phyloP scores from a whole-genome alignment of 2,329 filamentous ascomycete species.

The Ophiostoma australiae region DNA sequence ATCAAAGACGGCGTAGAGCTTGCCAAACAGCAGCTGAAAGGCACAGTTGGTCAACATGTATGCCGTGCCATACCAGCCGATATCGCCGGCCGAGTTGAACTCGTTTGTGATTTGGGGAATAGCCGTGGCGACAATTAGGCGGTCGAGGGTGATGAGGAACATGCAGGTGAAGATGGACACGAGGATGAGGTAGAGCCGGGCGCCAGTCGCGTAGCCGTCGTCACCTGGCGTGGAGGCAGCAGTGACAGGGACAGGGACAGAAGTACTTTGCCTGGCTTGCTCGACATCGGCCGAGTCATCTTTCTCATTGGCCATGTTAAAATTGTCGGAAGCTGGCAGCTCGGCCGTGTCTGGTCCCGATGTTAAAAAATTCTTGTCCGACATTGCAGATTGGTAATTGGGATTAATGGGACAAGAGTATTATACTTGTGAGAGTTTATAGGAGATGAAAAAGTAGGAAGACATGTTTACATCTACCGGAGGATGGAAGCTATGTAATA shows the following conservation, averaged over 20 bases:
- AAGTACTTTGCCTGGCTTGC: not conserved
- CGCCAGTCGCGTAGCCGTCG: conserved; percentile 35
- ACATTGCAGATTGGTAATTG: not conserved
- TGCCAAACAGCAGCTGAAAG: conserved; percentile 39
- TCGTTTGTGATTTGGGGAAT: conserved; percentile 27
- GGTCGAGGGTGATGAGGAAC: conserved; percentile 39
- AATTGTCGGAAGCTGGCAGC: not conserved
- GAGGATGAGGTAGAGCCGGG: conserved; percentile 34
- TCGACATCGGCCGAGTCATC: not conserved
- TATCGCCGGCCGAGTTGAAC: conserved; percentile 25
- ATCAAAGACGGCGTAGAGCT: conserved; percentile 39
- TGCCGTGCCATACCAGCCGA: conserved; percentile 28
- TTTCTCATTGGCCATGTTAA: not conserved
- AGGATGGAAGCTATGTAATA: not conserved
- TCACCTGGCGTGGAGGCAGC: conserved; percentile 25
- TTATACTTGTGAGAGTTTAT: not conserved
- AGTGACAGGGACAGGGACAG: conserved; percentile 13
- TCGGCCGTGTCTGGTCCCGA: not conserved
- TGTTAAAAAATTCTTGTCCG: not conserved
- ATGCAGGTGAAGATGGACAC: conserved; percentile 36
- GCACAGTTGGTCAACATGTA: conserved; percentile 27
- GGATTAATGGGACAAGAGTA: not conserved
- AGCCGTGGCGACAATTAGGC: conserved; percentile 30
- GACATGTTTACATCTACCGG: not conserved
- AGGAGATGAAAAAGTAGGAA: not conserved